These are phyloP conservation scores for Cutaneotrichosporon spelunceum DNA, from an alignment of 1,284 basidiomycete genomes.

Conservation along the genomic window DNA sequence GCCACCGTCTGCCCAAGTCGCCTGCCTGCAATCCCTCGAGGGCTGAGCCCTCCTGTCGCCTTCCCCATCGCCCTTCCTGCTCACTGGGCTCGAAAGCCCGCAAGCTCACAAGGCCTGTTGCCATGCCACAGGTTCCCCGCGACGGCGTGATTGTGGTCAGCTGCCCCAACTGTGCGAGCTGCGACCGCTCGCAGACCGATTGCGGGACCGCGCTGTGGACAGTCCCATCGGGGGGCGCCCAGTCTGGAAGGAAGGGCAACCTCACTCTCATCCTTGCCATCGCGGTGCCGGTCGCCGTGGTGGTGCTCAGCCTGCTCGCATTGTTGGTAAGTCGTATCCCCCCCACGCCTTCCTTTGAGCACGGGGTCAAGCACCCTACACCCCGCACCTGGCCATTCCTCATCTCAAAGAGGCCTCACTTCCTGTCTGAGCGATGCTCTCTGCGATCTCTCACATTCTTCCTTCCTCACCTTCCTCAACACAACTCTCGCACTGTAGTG, in stretches of 20 bases:
- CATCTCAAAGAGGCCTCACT: not conserved
- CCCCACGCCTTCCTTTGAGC: not conserved
- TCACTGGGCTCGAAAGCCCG: not conserved
- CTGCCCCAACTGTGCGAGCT: slow-evolving; percentile 1
- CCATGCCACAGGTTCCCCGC: not conserved
- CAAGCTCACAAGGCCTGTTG: not conserved
- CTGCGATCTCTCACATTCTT: not conserved
- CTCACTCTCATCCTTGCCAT: not conserved
- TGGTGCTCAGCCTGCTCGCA: not conserved
- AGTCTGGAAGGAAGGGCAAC: not conserved
- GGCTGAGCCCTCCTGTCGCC: not conserved
- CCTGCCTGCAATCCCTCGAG: not conserved
- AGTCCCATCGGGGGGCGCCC: not conserved
- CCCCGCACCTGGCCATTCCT: not conserved
- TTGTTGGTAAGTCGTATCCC: not conserved
- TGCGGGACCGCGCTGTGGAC: not conserved
- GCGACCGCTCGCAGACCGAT: not conserved
- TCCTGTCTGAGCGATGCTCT: not conserved
- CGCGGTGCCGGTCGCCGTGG: not conserved
- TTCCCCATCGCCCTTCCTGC: not conserved
- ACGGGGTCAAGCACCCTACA: not conserved
- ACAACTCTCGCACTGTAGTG: not conserved
- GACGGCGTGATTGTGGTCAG: not conserved
- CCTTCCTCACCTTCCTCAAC: not conserved
- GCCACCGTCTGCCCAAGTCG: not conserved